phyloP scores from a whole-genome alignment of 495 filamentous ascomycete species.

The Lentithecium fluviatile region DNA sequence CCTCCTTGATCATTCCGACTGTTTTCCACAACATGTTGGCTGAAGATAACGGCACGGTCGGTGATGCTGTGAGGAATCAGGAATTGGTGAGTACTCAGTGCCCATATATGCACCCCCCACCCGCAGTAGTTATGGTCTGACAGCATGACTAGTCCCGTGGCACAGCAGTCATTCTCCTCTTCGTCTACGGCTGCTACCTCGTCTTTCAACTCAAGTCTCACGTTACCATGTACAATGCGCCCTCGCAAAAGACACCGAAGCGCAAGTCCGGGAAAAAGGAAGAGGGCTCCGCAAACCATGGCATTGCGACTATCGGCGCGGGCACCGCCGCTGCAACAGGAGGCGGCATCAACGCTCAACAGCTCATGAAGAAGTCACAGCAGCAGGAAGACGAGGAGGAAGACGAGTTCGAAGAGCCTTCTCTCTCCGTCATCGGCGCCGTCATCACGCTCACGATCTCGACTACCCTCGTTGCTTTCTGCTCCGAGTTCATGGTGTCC shows the following conservation, averaged over 20 bases:
- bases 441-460: conserved; percentile 65
- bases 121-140: conserved; percentile 60
- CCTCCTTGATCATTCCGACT: conserved; percentile 81
- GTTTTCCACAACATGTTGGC: conserved; percentile 59
- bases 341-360: conserved; percentile 48
- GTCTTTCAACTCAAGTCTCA: conserved; percentile 38
- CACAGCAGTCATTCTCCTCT: conserved; percentile 33
- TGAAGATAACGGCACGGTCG: conserved; percentile 25
- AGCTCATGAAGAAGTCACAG: conserved; percentile 43
- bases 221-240: conserved; percentile 42
- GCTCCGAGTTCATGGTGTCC: conserved; percentile 86
- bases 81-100: conserved; percentile 25
- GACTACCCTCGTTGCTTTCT: conserved; percentile 80
- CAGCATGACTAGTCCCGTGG: conserved; percentile 22
- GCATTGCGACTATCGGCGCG: conserved; percentile 60
- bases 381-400: conserved; percentile 51
- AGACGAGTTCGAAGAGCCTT: conserved; percentile 65
- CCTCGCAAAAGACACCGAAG: conserved; percentile 65
- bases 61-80: conserved; percentile 38
- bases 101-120: conserved; percentile 48
- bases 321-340: conserved; percentile 48
- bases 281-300: conserved; percentile 60
- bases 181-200: conserved; percentile 36
- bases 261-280: conserved; percentile 47
- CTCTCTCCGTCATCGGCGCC: conserved; percentile 68